Evolutionary conservation across 495 filamentous ascomycete species (phyloP).

Genomic region (Podospora appendiculata): DNA sequence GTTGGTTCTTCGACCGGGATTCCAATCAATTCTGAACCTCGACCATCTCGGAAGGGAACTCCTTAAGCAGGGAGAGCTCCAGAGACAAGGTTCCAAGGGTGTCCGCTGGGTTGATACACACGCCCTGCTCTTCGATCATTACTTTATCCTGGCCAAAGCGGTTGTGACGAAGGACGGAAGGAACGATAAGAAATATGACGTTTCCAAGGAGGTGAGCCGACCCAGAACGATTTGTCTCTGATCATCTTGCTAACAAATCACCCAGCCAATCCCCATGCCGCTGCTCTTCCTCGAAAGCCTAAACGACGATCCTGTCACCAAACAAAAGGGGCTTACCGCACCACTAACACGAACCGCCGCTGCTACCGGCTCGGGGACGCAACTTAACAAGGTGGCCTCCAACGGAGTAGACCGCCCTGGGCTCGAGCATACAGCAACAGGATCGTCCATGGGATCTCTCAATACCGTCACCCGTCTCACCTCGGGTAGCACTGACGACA

Average conservation of each 20-base stretch:
- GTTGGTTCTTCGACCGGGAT: conserved; percentile 74
- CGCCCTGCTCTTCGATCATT: conserved; percentile 92
- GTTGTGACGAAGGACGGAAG: conserved; percentile 57
- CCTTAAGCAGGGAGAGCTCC: conserved; percentile 82
- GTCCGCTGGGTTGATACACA: conserved; percentile 90
- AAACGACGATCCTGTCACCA: conserved; percentile 83
- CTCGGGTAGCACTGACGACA: conserved; percentile 43
- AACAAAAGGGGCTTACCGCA: conserved; percentile 75
- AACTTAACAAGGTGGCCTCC: conserved; percentile 42
- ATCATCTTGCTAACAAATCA: conserved; percentile 2
- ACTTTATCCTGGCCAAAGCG: conserved; percentile 84
- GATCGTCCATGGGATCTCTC: conserved; percentile 32
- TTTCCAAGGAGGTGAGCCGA: conserved; percentile 72
- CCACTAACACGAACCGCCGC: conserved; percentile 45
- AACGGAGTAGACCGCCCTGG: conserved; percentile 46
- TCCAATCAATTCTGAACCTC: conserved; percentile 85
- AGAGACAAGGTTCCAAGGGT: conserved; percentile 75
- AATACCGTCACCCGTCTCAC: conserved; percentile 41
- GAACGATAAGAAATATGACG: conserved; percentile 85
- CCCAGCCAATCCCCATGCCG: conserved; percentile 90
- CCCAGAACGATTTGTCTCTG: too few relatives aligned
- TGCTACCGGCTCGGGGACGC: conserved; percentile 39
- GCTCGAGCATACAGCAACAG: conserved; percentile 59
- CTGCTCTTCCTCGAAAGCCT: conserved; percentile 84
- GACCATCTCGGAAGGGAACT: conserved; percentile 87